phyloP scores from a whole-genome alignment of 176 grass and related monocot species.

The Phoenix dactylifera region DNA sequence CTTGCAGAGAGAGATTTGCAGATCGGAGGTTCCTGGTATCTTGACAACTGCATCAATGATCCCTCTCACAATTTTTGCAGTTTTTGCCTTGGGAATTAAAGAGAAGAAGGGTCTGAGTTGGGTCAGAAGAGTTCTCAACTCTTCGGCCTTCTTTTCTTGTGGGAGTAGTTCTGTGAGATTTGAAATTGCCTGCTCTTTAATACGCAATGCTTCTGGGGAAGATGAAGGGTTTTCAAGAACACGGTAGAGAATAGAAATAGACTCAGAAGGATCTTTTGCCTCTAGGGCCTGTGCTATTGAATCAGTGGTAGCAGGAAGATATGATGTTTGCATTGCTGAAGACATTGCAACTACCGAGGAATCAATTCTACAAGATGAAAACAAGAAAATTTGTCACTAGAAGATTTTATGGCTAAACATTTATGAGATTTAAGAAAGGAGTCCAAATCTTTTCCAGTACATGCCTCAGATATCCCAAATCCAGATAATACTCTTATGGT shows the following conservation, averaged over 20 bases:
- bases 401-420: no score
- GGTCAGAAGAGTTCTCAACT: slow-evolving; percentile 65
- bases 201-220: slow-evolving; percentile 59
- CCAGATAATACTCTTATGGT: no score
- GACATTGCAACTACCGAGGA: no score
- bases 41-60: slow-evolving; percentile 80
- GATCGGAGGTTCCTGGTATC: slow-evolving; percentile 60
- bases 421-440: no score
- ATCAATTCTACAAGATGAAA: no score
- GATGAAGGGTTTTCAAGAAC: slow-evolving; percentile 59
- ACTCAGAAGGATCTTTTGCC: slow-evolving; percentile 50
- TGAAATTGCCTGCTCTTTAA: slow-evolving; percentile 74
- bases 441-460: no score
- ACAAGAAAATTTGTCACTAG: no score
- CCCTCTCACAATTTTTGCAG: slow-evolving; percentile 73
- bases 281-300: slow-evolving; percentile 53
- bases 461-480: no score
- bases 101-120: slow-evolving; percentile 78
- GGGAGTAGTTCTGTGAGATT: slow-evolving; percentile 67
- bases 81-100: slow-evolving; percentile 84
- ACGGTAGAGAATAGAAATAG: slow-evolving; percentile 68
- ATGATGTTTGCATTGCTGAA: slow-evolving; percentile 2
- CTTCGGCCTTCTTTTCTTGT: slow-evolving; percentile 61
- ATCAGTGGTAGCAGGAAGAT: slow-evolving; percentile 56
- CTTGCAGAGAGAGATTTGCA: slow-evolving; percentile 83